Conservation (phyloP, 75 land plant species). For the Pinus tabuliformis region DNA sequence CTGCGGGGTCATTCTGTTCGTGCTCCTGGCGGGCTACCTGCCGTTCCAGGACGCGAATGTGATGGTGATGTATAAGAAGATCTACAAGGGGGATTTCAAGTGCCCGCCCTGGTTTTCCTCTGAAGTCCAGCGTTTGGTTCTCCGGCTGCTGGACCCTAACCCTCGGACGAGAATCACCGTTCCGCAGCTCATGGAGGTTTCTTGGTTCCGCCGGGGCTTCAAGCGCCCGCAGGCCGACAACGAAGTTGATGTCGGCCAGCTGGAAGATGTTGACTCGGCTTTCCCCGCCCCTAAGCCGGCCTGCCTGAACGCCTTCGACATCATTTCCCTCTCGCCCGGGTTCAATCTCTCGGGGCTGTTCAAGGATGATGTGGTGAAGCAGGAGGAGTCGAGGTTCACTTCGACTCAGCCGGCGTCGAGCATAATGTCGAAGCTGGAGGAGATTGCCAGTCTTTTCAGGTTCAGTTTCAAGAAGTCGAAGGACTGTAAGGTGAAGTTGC, state of each 20-base stretch:
- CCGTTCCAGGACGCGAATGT: constrained; percentile 7
- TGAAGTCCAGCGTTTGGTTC: constrained; percentile 25
- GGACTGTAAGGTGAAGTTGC: constrained; percentile 31
- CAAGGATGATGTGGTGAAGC: constrained; percentile 7
- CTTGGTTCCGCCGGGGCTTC: constrained; percentile 15
- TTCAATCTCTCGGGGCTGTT: constrained; percentile 40
- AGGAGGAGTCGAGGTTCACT: constrained; percentile 33
- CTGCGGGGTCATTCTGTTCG: constrained; percentile 44
- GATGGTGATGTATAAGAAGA: constrained; percentile 19
- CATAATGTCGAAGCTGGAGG: constrained; percentile 35
- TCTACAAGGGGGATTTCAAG: constrained; percentile 38
- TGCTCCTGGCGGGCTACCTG: constrained; percentile 26
- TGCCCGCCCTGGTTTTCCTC: constrained; percentile 51
- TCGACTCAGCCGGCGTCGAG: constrained; percentile 22
- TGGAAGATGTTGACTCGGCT: background rate
- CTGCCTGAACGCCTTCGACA: constrained; percentile 37
- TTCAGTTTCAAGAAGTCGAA: constrained; percentile 28
- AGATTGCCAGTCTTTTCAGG: constrained; percentile 16
- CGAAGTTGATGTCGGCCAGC: background rate
- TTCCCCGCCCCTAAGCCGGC: constrained; percentile 12
- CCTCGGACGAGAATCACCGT: constrained; percentile 31
- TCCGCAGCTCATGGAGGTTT: constrained; percentile 14
- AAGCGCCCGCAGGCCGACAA: background rate
- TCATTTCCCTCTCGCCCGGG: constrained; percentile 34
- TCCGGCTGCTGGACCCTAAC: constrained; percentile 31